Evolutionary conservation across 805 yeast genomes (phyloP).

Genomic region (Spathaspora girioi): DNA sequence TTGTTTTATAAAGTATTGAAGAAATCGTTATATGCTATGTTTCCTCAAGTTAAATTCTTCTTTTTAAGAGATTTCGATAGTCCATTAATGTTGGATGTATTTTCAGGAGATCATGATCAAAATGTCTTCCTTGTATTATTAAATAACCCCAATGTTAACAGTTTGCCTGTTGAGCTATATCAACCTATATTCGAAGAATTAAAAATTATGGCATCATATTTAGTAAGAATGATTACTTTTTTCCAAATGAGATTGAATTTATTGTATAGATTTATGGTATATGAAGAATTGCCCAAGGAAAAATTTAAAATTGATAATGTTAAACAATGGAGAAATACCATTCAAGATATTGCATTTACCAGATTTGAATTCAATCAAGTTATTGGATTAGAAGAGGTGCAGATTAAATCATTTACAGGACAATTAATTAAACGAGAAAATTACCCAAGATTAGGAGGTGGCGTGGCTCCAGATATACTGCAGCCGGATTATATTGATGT

Average conservation of each 20-base stretch:
- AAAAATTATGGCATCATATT: constrained; percentile 22
- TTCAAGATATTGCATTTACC: constrained; percentile 20
- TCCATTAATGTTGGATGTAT: constrained; percentile 38
- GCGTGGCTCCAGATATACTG: background rate
- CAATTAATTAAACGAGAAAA: constrained; percentile 11
- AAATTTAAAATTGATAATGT: constrained; percentile 22
- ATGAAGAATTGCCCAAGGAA: constrained; percentile 16
- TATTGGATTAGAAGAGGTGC: constrained; percentile 19
- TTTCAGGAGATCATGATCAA: constrained; percentile 17
- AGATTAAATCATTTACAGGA: constrained; percentile 10
- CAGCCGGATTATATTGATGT: constrained; percentile 1
- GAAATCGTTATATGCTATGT: constrained; percentile 29
- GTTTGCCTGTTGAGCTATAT: constrained; percentile 9
- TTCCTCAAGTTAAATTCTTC: constrained; percentile 39
- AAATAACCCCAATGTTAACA: constrained; percentile 10
- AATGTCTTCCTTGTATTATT: constrained; percentile 20
- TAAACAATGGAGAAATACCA: constrained; percentile 23
- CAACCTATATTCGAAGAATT: constrained; percentile 13
- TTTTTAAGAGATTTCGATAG: constrained; percentile 38
- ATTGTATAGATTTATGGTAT: constrained; percentile 27
- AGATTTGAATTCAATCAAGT: constrained; percentile 19
- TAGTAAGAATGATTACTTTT: constrained; percentile 27
- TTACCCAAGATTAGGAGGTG: constrained; percentile 9
- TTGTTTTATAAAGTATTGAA: constrained; percentile 30
- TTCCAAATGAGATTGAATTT: constrained; percentile 23